Evolutionary conservation across 495 filamentous ascomycete genomes (phyloP).

Genomic region (Apodospora peruviana): DNA sequence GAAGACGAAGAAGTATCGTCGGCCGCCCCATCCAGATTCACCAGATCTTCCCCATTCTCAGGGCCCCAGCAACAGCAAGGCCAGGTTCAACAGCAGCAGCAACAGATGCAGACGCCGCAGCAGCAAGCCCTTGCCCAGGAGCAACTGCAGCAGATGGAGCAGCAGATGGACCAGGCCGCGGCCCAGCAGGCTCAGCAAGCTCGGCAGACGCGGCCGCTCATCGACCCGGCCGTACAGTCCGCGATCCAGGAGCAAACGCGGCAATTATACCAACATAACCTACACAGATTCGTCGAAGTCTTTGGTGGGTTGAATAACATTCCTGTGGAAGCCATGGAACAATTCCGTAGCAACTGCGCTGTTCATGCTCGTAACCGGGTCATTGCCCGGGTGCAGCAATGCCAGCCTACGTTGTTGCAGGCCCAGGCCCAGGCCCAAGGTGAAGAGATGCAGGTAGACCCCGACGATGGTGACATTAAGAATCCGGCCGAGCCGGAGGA

Average conservation of each 20-base stretch:
- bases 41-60: no score
- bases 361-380: neutral
- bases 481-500: no score
- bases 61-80: conserved; percentile 30
- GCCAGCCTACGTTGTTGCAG: conserved; percentile 33
- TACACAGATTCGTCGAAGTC: conserved; percentile 36
- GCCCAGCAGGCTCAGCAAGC: conserved; percentile 30
- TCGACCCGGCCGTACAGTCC: conserved; percentile 7
- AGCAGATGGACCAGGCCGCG: conserved; percentile 17
- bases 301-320: conserved; percentile 30
- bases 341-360: neutral
- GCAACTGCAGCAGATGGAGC: no score
- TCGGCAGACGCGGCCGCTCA: conserved; percentile 1
- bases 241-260: conserved; percentile 29
- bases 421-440: neutral
- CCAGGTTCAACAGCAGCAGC: conserved; percentile 34
- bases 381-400: conserved; percentile 1
- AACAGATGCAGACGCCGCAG: conserved; percentile 31
- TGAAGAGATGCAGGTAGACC: no score
- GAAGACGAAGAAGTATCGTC: no score
- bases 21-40: no score
- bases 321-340: conserved; percentile 23
- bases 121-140: conserved; percentile 31
- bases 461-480: no score
- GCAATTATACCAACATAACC: conserved; percentile 41